phyloP scores from a whole-genome alignment of 768 basidiomycete genomes.

The Sporobolomyces phaffii region DNA sequence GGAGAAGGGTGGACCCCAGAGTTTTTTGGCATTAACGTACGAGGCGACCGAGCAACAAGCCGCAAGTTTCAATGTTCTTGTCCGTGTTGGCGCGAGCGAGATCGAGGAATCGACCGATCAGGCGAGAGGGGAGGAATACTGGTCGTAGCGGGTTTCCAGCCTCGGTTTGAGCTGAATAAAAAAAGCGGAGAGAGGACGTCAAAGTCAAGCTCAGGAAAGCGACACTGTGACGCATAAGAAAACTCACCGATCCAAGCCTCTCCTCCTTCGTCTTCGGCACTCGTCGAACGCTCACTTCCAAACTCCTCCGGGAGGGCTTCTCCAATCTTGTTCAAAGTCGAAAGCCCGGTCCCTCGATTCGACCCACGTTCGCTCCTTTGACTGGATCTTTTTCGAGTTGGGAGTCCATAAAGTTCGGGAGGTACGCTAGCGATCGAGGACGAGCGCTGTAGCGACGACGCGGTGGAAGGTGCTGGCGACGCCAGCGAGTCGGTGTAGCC shows the following conservation, averaged over 20 bases:
- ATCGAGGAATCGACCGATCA: constrained; percentile 64
- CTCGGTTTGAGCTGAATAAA: constrained; percentile 18
- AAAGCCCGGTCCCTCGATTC: background rate
- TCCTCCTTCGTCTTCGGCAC: background rate
- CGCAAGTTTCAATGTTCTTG: constrained; percentile 78
- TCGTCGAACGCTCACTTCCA: background rate
- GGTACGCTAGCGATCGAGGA: constrained; percentile 6
- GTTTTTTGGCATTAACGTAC: no score
- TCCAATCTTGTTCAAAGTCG: background rate
- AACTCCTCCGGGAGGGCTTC: background rate
- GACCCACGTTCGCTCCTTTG: background rate
- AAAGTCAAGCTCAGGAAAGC: no score
- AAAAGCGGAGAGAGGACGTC: background rate
- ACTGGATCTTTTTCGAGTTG: background rate
- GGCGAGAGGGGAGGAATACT: constrained; percentile 64
- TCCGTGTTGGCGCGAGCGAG: constrained; percentile 68
- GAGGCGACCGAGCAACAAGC: constrained; percentile 66
- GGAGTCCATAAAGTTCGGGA: background rate
- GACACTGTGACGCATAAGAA: background rate
- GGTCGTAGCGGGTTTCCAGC: constrained; percentile 51
- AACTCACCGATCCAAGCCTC: background rate
- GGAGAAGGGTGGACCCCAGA: no score
- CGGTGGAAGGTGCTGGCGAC: background rate
- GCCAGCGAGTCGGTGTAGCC: background rate
- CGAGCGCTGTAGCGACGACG: background rate